phyloP scores from a whole-genome alignment of 768 basidiomycete genomes.

The Hydnum rufescens region DNA sequence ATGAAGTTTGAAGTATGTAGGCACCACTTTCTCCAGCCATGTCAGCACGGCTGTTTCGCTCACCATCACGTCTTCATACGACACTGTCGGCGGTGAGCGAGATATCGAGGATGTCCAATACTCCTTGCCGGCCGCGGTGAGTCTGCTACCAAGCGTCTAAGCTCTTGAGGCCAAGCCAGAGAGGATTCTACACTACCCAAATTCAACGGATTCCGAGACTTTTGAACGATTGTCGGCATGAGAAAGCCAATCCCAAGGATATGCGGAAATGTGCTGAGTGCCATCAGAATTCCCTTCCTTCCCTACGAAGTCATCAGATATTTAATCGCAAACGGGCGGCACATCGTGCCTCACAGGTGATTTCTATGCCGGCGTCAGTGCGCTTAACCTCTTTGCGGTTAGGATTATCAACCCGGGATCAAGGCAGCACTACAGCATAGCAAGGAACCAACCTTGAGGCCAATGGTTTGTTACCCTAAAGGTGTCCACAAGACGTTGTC shows the following conservation, averaged over 20 bases:
- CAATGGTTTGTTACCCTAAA: constrained; percentile 14
- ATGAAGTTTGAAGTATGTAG: not conserved
- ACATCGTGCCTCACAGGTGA: constrained; percentile 38
- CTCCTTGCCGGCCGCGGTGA: constrained; percentile 30
- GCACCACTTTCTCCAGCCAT: constrained; percentile 64
- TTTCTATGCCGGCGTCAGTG: constrained; percentile 36
- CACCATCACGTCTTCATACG: constrained; percentile 54
- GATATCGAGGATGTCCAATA: constrained; percentile 68
- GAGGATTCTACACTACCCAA: no score
- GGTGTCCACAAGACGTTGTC: constrained; percentile 76
- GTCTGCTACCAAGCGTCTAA: no score
- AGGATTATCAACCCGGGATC: not conserved
- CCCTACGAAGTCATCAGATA: not conserved
- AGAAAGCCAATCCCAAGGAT: constrained; percentile 82
- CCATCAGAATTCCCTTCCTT: not conserved
- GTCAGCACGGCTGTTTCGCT: constrained; percentile 49
- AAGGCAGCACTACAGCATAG: no score
- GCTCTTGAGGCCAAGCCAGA: no score
- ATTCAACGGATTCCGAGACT: not conserved
- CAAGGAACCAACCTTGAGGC: not conserved
- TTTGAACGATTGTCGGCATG: not conserved
- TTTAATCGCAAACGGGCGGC: no score
- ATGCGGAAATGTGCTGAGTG: constrained; percentile 52
- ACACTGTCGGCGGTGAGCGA: constrained; percentile 50
- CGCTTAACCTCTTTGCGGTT: not conserved